Percentiles rank a stretch among this genome's conserved stretches.
phyloP scores from a whole-genome alignment of 176 grass and related monocot species.

The Zoysia japonica region DNA sequence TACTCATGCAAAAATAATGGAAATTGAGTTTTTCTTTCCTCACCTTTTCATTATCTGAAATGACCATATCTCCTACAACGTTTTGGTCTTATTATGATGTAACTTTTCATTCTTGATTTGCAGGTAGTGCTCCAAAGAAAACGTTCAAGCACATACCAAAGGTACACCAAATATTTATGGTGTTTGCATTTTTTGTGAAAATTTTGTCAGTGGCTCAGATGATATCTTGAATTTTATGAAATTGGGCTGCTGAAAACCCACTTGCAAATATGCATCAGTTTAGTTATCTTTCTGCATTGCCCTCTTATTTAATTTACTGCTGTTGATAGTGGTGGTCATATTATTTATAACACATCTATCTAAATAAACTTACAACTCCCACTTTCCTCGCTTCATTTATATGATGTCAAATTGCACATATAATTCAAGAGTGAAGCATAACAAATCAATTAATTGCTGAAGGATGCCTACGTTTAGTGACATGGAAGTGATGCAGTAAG shows the following conservation, averaged over 20 bases:
- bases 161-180: slow-evolving; percentile 39
- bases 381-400: background rate
- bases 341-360: background rate
- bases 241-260: background rate
- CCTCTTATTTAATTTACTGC: background rate
- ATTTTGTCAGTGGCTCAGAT: background rate
- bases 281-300: background rate
- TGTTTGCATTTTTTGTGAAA: background rate
- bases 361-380: background rate
- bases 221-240: background rate
- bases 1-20: background rate
- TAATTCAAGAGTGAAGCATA: background rate
- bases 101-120: slow-evolving; percentile 33
- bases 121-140: slow-evolving; percentile 56
- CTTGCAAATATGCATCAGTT: background rate
- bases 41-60: slow-evolving; percentile 13
- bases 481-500: background rate
- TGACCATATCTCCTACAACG: background rate
- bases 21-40: background rate
- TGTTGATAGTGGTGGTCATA: background rate
- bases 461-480: background rate
- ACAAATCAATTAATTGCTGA: background rate
- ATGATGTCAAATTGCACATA: background rate
- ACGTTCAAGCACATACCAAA: slow-evolving; percentile 98
- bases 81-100: background rate